phyloP scores from a whole-genome alignment of 805 yeast genomes.

The Yarrowia sp. region DNA sequence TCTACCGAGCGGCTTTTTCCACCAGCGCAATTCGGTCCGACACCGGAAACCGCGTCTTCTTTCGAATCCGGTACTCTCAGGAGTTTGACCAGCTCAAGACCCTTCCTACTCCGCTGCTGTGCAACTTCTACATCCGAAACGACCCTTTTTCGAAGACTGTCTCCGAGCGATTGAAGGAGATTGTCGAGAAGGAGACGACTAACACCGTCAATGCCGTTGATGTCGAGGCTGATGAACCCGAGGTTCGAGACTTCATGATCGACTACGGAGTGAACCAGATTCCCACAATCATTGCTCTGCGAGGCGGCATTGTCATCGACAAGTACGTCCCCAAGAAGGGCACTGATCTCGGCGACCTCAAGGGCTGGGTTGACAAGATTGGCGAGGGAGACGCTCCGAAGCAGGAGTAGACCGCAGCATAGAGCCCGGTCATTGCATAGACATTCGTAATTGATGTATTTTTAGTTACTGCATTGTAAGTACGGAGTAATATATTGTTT shows the following conservation, averaged over 20 bases:
- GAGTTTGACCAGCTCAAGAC: conserved; percentile 57
- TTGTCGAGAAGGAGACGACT: conserved; percentile 50
- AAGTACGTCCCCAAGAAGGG: conserved; percentile 37
- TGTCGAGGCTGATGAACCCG: conserved; percentile 66
- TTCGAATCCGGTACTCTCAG: conserved; percentile 53
- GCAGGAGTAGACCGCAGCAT: not conserved
- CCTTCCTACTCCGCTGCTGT: conserved; percentile 58
- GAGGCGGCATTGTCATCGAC: conserved; percentile 59
- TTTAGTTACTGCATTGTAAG: too few relatives aligned
- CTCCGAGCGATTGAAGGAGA: conserved; percentile 58
- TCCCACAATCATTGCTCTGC: conserved; percentile 66
- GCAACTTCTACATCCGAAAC: conserved; percentile 70
- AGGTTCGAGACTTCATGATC: conserved; percentile 55
- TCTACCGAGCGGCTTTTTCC: conserved; percentile 19
- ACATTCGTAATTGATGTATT: not conserved
- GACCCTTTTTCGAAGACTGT: conserved; percentile 60
- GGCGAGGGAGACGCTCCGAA: conserved; percentile 22
- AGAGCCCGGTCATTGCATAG: not conserved
- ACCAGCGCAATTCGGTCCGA: conserved; percentile 6
- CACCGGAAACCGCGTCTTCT: conserved; percentile 44
- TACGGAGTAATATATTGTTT: too few relatives aligned
- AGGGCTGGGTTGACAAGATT: conserved; percentile 45
- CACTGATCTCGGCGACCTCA: conserved; percentile 34
- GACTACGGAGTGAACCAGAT: conserved; percentile 56
- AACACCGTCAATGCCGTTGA: conserved; percentile 62